Percentiles rank a stretch among this genome's conserved stretches.
Conservation (phyloP, 345 rosid species). For the Salix arbutifolia region DNA sequence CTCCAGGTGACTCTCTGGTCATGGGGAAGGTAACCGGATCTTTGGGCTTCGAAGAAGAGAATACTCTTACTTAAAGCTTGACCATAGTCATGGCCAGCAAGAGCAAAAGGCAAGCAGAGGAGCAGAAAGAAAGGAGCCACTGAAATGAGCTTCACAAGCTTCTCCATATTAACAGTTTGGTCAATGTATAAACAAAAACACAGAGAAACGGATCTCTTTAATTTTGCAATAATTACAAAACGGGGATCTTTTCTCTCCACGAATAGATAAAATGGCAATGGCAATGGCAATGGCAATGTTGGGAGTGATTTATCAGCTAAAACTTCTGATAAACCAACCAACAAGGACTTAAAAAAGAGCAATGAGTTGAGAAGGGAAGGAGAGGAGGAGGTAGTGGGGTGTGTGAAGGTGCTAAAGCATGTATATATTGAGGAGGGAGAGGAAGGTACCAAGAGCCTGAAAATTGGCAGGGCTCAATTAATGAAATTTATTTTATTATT, state of each 20-base stretch:
- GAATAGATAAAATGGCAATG: conserved; percentile 33
- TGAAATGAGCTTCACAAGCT: conserved; percentile 24
- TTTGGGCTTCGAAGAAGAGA: conserved; percentile 96
- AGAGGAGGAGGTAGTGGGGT: conserved; percentile 28
- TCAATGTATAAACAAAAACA: background rate
- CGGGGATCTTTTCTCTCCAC: conserved; percentile 13
- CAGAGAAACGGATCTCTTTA: conserved; percentile 11
- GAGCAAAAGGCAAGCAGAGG: conserved; percentile 52
- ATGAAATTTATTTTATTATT: conserved; percentile 19
- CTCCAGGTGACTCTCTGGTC: conserved; percentile 94
- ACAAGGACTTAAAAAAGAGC: conserved; percentile 8
- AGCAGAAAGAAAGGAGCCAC: conserved; percentile 49
- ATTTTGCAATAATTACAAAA: background rate
- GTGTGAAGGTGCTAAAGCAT: conserved; percentile 17
- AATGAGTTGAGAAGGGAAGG: conserved; percentile 1
- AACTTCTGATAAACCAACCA: conserved; percentile 40
- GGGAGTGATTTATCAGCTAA: conserved; percentile 37
- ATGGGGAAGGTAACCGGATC: conserved; percentile 86
- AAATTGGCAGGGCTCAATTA: conserved; percentile 38
- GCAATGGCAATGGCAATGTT: conserved; percentile 31
- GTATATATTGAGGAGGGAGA: conserved; percentile 48
- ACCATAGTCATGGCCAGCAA: conserved; percentile 82
- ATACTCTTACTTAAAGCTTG: conserved; percentile 92
- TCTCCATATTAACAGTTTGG: conserved; percentile 20
- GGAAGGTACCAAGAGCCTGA: conserved; percentile 46